Evolutionary conservation across 192 early-diverging fungal species (phyloP), one percentile per base, ranked within the genome.

Genomic region (Diversispora epigaea): DNA sequence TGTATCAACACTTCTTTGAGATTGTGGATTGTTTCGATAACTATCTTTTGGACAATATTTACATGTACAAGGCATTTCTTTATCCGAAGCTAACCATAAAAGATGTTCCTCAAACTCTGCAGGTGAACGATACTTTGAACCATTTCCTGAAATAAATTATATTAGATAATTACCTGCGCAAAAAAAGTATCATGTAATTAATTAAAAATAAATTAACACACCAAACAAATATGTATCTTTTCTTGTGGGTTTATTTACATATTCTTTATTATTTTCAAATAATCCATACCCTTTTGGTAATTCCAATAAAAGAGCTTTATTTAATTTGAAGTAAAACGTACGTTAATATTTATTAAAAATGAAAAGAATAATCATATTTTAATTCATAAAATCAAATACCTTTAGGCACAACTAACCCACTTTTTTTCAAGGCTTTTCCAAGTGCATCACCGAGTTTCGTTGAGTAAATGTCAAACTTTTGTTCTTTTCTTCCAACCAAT

Each of bases 81-180:
- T 32, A 64, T 64, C 62, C 1, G 62, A 64, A 15, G 62, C 43
- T 21, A 64, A 64, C 62, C 62, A 64, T 43, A 64, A 64, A 14
- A 64, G 41, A 64, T 64, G 62, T 9, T 64, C 62, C 9, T 64
- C 62, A 64, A 64, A 64, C n/a, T 64, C 62, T 2, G 62, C 62
- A 21, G 62, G 62, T 44, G 62, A 64, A n/a, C 62, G 62, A n/a
- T 44, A 64, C 39, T 64, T 64, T 8, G 62, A 21, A 7, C 62
- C 62, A 19, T 44, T 44, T n/a, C 62, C 62, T 64, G 43, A 44
- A 9, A 61, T 55, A 61, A 32, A 64, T 19, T n/a, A 21, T 43
- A 43, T 44, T 43, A 64, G 17, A n/a, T 4, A 40, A 44, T 9
- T 44, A 15, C 17, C 19, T 44, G 4, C 5, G 9, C 4, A 58